Evolutionary conservation across 352 stramenopile genomes (phyloP).

Genomic region (Proteromonas lacertae): DNA sequence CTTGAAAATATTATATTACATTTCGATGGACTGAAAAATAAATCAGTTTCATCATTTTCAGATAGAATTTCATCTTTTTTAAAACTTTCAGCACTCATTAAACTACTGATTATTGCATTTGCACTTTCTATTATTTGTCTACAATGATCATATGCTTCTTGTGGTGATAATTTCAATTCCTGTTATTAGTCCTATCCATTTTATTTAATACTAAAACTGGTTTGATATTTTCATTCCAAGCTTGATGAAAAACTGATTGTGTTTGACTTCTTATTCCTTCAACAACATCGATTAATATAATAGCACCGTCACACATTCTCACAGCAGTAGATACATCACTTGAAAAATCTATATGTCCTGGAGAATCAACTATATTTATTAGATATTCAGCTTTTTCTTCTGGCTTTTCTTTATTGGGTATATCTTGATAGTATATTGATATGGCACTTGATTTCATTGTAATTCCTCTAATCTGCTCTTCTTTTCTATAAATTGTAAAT

Average conservation of each 20-base stretch:
- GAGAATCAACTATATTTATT: constrained; percentile 73
- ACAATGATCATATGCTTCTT: constrained; percentile 44
- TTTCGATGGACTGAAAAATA: constrained; percentile 27
- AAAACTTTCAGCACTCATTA: constrained; percentile 3
- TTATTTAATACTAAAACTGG: constrained; percentile 38
- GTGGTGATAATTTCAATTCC: constrained; percentile 44
- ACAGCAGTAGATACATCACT: constrained; percentile 73
- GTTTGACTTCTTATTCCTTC: constrained; percentile 69
- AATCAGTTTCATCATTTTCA: constrained; percentile 1
- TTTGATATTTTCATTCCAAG: constrained; percentile 50
- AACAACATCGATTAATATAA: constrained; percentile 23
- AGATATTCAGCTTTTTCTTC: constrained; percentile 19
- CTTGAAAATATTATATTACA: constrained; percentile 67
- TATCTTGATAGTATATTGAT: constrained; percentile 39
- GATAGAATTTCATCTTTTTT: background rate
- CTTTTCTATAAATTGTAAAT: constrained; percentile 14
- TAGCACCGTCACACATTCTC: constrained; percentile 53
- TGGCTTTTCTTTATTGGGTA: constrained; percentile 3
- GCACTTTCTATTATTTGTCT: constrained; percentile 40
- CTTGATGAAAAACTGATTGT: constrained; percentile 53
- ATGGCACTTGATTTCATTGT: constrained; percentile 75
- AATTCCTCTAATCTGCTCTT: constrained; percentile 66
- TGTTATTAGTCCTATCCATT: constrained; percentile 38
- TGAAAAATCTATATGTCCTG: constrained; percentile 71
- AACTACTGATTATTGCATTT: constrained; percentile 6